phyloP scores from a whole-genome alignment of 768 basidiomycete species.

The Amanita exitialis region DNA sequence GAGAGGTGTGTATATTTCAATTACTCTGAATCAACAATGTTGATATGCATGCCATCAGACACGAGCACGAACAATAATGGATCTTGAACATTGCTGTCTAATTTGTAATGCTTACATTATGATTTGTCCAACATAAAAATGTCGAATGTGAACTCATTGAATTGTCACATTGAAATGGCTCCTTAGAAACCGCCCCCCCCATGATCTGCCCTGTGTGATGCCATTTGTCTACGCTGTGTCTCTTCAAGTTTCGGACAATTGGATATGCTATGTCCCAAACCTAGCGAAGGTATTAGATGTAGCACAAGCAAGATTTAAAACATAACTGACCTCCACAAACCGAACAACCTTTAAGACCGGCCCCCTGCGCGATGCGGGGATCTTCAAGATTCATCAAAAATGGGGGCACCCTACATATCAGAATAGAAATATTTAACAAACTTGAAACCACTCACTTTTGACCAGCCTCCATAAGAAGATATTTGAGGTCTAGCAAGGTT shows the following conservation, averaged over 20 bases:
- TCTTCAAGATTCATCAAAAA: conserved; percentile 89
- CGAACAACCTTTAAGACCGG: conserved; percentile 63
- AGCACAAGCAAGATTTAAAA: background rate
- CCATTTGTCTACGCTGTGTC: conserved; percentile 82
- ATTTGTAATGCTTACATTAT: background rate
- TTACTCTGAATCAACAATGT: background rate
- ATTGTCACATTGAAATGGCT: background rate
- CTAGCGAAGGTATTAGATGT: background rate
- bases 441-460: conserved; percentile 61
- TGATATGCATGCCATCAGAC: background rate
- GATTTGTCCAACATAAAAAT: background rate
- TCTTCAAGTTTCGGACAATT: conserved; percentile 98
- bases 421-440: background rate
- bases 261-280: conserved; percentile 75
- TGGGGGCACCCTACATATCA: conserved; percentile 70
- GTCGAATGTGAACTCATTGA: background rate
- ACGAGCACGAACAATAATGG: background rate
- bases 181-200: conserved; percentile 45
- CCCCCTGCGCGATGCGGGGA: conserved; percentile 73
- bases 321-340: conserved; percentile 78
- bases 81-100: background rate
- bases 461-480: conserved; percentile 92
- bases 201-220: conserved; percentile 66
- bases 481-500: conserved; percentile 93
- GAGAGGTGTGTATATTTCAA: background rate